Base-by-base conservation (phyloP, 2,329 filamentous ascomycete genomes). In the Elsinoe fawcettii region DNA sequence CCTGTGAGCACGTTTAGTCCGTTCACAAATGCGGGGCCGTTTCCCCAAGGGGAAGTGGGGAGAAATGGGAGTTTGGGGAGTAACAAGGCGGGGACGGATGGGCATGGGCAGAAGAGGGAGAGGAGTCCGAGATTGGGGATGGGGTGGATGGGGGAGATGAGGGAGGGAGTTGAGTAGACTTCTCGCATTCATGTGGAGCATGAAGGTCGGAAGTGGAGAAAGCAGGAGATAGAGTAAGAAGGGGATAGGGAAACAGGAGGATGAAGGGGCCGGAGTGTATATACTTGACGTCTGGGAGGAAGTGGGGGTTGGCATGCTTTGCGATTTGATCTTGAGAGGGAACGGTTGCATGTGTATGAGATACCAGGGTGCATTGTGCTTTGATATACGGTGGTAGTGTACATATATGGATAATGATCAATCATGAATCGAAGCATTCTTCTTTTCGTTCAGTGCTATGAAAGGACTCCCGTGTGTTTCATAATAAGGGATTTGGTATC, bases 121-220 rank as follows among this genome's bases (percentile, higher is more conserved):
- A 32, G 30, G 6, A 56, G 43, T 25, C 39, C 54, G 30, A 34
- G 54, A 18, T 23, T 56, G 37, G 54, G 54, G 3, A 23, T 32
- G 20, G 43, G 54, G 12, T 56, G 39, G 39, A 56, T 56, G 54
- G 54, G 54, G 22, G 54, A 56, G 22, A 37, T 56, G 41, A 56
- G 54, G 43, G 41, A 46, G 41, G 54, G 41, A 9, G 30, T 56
- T 8, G 36, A 46, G 22, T 43, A 23, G 30, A n/a, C 9, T 25
- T 16, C n/a, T 55, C 9, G 12, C 20, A 7, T 41, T n/a, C 27
- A 30, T 4, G 14, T 4, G 22, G n/a, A 30, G 23, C 4, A 7
- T 8, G 7, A 9, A 27, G 20, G 2, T 22, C 4, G 32, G 27
- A 36, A 18, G 25, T 36, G n/a, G 8, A 5, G n/a, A 9, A 27